These are phyloP conservation scores for Citrus glauca DNA, from an alignment of 345 rosid genomes.

Conservation along the genomic window DNA sequence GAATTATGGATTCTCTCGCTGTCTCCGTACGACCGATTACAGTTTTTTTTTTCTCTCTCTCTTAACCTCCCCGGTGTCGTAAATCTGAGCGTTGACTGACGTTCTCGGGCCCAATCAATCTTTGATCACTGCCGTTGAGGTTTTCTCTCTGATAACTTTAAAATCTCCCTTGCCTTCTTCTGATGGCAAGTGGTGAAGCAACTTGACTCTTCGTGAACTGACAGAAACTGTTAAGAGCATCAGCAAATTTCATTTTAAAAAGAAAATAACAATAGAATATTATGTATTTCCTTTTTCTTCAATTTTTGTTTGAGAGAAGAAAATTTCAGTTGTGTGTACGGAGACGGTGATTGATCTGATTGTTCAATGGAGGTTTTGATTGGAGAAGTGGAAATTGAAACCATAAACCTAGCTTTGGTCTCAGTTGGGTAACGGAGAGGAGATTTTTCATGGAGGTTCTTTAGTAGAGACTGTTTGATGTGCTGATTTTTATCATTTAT, in stretches of 20 bases:
- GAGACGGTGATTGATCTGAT: slow-evolving; percentile 15
- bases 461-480: slow-evolving; percentile 18
- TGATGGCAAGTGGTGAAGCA: slow-evolving; percentile 17
- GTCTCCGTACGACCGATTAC: neutral
- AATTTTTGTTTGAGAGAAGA: neutral
- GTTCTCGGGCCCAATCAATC: neutral
- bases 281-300: neutral
- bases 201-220: neutral
- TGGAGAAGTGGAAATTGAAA: slow-evolving; percentile 1
- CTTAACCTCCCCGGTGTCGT: slow-evolving; percentile 9
- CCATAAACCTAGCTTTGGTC: slow-evolving; percentile 9
- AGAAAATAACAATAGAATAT: neutral
- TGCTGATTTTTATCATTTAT: neutral
- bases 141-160: neutral
- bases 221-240: neutral
- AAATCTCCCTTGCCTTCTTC: slow-evolving; percentile 7
- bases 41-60: neutral
- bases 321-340: slow-evolving; percentile 8
- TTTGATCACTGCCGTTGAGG: slow-evolving; percentile 12
- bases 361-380: slow-evolving; percentile 3
- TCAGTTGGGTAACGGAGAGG: slow-evolving; percentile 4
- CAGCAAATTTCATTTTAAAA: too few species aligned
- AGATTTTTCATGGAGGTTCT: slow-evolving; percentile 35
- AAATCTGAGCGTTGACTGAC: slow-evolving; percentile 15
- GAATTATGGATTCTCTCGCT: neutral